A percentile compares a stretch with the other conserved stretches of the same genome.
Conservation (phyloP, 2,329 filamentous ascomycete species). For the Capronia coronata region DNA sequence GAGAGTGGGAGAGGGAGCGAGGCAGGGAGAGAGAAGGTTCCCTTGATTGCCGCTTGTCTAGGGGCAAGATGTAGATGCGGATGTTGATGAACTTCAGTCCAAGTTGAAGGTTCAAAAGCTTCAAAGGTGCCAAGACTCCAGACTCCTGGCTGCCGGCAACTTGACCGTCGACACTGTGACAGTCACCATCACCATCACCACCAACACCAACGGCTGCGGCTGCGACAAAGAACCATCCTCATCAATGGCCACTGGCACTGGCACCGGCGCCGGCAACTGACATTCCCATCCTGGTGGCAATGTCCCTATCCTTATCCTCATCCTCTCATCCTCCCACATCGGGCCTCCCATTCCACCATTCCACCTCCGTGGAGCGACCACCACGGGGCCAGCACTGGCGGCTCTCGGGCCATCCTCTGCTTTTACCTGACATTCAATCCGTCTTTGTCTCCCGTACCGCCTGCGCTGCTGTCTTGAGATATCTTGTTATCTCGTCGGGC, state of each 20-base stretch:
- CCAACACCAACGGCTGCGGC: no score
- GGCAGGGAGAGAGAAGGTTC: not conserved
- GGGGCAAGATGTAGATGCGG: not conserved
- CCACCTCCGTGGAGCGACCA: no score
- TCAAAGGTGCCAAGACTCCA: not conserved
- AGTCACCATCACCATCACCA: not conserved
- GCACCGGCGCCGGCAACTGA: not conserved
- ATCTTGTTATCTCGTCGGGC: not conserved
- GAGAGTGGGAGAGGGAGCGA: not conserved
- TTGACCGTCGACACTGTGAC: no score
- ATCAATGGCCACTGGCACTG: not conserved
- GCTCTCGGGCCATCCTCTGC: not conserved
- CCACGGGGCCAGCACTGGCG: no score
- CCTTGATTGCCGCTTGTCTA: not conserved
- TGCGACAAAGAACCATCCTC: no score
- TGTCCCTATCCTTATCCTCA: no score
- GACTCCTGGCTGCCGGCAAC: no score
- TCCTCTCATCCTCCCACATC: no score
- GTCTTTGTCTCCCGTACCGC: not conserved
- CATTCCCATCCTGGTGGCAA: not conserved
- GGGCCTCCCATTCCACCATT: no score
- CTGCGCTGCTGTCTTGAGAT: not conserved
- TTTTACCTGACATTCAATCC: not conserved
- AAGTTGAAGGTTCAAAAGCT: not conserved
- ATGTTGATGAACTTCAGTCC: not conserved